A percentile compares a stretch with the other conserved stretches of the same genome.
These are phyloP conservation scores for Paxillus involutus DNA, from an alignment of 768 basidiomycete genomes.

Conservation along the genomic window DNA sequence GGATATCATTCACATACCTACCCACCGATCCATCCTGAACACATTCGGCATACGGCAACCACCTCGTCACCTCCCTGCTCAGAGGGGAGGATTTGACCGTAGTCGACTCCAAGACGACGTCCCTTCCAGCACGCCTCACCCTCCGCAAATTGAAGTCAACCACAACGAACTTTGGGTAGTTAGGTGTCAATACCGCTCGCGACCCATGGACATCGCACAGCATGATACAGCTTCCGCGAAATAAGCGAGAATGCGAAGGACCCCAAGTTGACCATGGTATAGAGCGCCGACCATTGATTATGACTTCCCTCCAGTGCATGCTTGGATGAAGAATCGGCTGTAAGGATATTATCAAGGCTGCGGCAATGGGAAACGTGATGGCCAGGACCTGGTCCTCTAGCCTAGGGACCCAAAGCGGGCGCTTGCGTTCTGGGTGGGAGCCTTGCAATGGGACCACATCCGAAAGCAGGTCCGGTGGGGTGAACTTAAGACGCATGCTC, in stretches of 20 bases:
- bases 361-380: not conserved
- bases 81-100: not conserved
- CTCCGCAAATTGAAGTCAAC: constrained; percentile 2
- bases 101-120: not conserved
- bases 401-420: not conserved
- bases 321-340: not conserved
- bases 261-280: constrained; percentile 3
- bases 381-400: not conserved
- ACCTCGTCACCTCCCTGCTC: not conserved
- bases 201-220: not conserved
- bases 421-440: not conserved
- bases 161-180: not conserved
- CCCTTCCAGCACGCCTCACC: not conserved
- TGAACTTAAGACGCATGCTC: not conserved
- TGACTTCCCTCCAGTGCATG: not conserved
- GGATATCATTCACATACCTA: not conserved
- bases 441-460: not conserved
- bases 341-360: not conserved
- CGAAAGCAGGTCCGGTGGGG: not conserved
- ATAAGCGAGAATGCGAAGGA: not conserved
- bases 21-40: not conserved
- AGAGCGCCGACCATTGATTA: not conserved
- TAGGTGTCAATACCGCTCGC: not conserved
- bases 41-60: constrained; percentile 1
- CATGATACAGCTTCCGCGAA: not conserved